Conservation (phyloP, 805 yeast genomes). For the Starmerella sp. region DNA sequence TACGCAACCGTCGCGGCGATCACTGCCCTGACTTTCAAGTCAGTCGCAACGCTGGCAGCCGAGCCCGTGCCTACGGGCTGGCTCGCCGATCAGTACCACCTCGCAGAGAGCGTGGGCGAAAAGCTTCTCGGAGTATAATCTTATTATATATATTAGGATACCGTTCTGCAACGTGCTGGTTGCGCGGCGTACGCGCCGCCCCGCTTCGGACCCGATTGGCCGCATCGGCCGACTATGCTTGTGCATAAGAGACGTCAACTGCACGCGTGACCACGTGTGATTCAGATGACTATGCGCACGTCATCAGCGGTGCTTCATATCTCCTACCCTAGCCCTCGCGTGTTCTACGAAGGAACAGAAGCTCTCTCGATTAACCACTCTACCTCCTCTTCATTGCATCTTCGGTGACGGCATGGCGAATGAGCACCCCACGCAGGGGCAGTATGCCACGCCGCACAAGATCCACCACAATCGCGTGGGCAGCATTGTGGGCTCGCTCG, state of each 20-base stretch:
- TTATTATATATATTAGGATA: no score
- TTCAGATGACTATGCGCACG: background rate
- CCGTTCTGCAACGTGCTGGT: no score
- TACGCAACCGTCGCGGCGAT: background rate
- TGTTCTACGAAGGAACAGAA: no score
- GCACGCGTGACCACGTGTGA: background rate
- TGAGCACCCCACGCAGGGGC: background rate
- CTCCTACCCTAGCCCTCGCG: background rate
- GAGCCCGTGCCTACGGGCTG: conserved; percentile 13
- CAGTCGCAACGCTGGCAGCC: conserved; percentile 2
- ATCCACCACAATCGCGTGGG: conserved; percentile 11
- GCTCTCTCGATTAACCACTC: background rate
- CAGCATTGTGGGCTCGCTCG: conserved; percentile 20
- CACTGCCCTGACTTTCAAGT: background rate
- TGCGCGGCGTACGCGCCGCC: no score
- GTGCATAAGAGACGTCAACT: background rate
- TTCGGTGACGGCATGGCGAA: background rate
- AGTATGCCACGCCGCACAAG: background rate
- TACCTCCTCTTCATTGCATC: background rate
- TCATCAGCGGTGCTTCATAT: conserved; percentile 1
- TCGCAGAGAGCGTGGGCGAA: conserved; percentile 2
- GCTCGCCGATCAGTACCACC: conserved; percentile 18
- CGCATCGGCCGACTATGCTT: background rate
- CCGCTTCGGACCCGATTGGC: no score
- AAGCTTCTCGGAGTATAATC: background rate